These are phyloP conservation scores for Eucalyptus tenuipes DNA, from an alignment of 345 rosid species.

Conservation along the genomic window DNA sequence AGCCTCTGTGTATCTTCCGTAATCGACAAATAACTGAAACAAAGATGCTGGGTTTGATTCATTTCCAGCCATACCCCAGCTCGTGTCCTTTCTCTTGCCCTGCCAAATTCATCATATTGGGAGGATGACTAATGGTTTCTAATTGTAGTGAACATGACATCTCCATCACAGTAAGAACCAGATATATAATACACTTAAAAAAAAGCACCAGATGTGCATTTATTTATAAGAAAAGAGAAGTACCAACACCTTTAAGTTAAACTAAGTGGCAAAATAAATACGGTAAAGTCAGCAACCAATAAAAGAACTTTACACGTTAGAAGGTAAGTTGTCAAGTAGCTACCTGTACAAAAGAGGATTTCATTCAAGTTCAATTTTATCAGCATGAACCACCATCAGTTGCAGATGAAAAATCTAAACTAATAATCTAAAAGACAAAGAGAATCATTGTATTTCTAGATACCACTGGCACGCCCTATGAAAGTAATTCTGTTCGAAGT, in stretches of 20 bases:
- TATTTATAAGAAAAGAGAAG: neutral
- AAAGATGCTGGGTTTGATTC: slow-evolving; percentile 76
- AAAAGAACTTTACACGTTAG: neutral
- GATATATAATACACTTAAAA: neutral
- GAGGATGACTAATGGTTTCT: neutral
- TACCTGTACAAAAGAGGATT: neutral
- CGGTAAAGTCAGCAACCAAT: neutral
- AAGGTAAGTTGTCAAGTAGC: neutral
- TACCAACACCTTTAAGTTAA: neutral
- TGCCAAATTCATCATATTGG: slow-evolving; percentile 5
- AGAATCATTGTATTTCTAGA: neutral
- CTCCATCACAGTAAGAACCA: neutral
- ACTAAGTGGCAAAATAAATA: neutral
- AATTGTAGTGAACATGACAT: neutral
- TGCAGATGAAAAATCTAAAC: neutral
- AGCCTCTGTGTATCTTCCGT: slow-evolving; percentile 74
- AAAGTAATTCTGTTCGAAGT: neutral
- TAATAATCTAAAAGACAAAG: neutral
- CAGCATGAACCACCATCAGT: neutral
- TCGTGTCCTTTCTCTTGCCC: slow-evolving; percentile 51
- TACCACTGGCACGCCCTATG: neutral
- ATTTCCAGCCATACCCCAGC: slow-evolving; percentile 70
- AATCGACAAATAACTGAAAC: slow-evolving; percentile 64
- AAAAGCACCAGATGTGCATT: neutral
- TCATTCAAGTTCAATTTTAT: neutral